Evolutionary conservation across 2,329 filamentous ascomycete species (phyloP), one percentile per base, ranked within the genome.

Genomic region (Penicillium brasilianum): DNA sequence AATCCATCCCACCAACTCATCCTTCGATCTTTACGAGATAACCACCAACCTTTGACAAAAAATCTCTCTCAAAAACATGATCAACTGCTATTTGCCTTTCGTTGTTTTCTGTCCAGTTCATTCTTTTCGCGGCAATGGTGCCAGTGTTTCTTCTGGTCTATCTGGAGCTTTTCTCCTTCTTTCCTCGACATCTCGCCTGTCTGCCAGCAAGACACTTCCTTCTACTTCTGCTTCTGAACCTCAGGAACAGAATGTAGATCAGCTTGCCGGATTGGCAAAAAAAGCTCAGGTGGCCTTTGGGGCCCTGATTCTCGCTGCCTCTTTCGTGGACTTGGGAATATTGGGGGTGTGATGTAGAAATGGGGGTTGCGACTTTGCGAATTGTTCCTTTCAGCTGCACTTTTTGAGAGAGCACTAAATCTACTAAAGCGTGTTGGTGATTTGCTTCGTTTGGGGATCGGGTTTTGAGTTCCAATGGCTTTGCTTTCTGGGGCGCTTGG

Each of bases 101-200:
- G 36, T 37, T 46, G 36, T 60, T 55, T 34, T 62, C 58, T 25
- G 55, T 63, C 61, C 61, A 60, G 43, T 63, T 63, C 61, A 58
- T 58, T 63, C 58, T 43, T 63, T 60, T 58, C 50, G 32, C 43
- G 28, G 30, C 39, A 36, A 39, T n/a, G 22, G 8, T 43, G 18
- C 16, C 6, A 39, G 14, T 32, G 18, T 13, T 10, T 20, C 14
- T 14, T 1, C 25, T 9, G 18, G 6, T 41, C 20, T 18, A 25
- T 16, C 28, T 22, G 2, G 14, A 10, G 22, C 44, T n/a, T 48
- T 48, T 8, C 22, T 34, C 20, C 20, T 25, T 25, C 46, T 46
- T 28, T 28, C 28, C 1, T 34, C 46, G 18, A 18, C n/a, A 7
- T 32, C 16, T 50, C 46, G 46, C 46, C 44, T 32, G 46, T 49